These are phyloP conservation scores for Tricholomella constricta DNA, from an alignment of 768 basidiomycete genomes.

Conservation along the genomic window DNA sequence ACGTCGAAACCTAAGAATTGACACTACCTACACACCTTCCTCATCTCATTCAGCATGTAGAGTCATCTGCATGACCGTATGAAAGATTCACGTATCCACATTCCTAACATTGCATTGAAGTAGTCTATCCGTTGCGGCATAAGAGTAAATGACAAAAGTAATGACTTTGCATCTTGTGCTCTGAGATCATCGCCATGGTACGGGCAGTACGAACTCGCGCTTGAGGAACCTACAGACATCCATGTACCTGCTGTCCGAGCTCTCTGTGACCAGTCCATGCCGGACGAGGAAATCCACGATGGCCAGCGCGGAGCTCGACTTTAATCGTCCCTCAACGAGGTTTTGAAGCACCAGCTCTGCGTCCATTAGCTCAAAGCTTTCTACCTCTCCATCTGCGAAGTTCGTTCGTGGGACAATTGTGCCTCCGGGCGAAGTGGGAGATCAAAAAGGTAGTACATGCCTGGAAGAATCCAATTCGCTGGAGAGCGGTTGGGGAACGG, in stretches of 20 bases:
- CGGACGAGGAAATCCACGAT: slow-evolving; percentile 43
- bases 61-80: not conserved
- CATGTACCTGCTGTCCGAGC: slow-evolving; percentile 32
- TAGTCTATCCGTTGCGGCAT: too few relatives aligned
- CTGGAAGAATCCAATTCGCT: slow-evolving; percentile 44
- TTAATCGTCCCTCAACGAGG: slow-evolving; percentile 38
- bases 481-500: slow-evolving; percentile 45
- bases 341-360: slow-evolving; percentile 31
- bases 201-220: slow-evolving; percentile 27
- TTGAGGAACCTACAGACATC: slow-evolving; percentile 31
- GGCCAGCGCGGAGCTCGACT: slow-evolving; percentile 44
- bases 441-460: slow-evolving; percentile 47
- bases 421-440: slow-evolving; percentile 39
- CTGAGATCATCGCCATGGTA: slow-evolving; percentile 22
- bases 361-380: slow-evolving; percentile 40
- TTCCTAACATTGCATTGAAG: too few relatives aligned
- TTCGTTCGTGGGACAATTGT: slow-evolving; percentile 37
- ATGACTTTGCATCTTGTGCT: too few relatives aligned
- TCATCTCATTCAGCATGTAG: not conserved
- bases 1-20: slow-evolving; percentile 28
- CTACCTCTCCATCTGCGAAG: slow-evolving; percentile 42
- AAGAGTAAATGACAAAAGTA: too few relatives aligned
- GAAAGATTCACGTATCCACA: too few relatives aligned
- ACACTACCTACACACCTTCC: too few relatives aligned
- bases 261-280: slow-evolving; percentile 35